A percentile compares a stretch with the other conserved stretches of the same genome.
These are phyloP conservation scores for Rubia yunnanensis DNA, from an alignment of 257 asterid genomes.

Conservation along the genomic window DNA sequence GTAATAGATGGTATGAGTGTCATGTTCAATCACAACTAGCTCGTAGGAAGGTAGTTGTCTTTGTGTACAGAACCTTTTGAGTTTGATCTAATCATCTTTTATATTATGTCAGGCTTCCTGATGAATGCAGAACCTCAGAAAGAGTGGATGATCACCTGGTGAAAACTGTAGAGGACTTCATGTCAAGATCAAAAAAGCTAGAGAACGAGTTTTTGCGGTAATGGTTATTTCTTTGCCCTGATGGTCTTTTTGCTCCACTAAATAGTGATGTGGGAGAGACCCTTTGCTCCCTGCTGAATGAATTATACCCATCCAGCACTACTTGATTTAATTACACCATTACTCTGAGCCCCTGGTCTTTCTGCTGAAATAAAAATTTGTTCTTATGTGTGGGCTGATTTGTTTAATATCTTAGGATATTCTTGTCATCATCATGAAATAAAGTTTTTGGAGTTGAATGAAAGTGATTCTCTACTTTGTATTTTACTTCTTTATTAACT, in stretches of 20 bases:
- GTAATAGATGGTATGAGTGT: slow-evolving; percentile 29
- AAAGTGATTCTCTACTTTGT: not conserved
- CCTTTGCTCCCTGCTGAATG: not conserved
- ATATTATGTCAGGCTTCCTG: slow-evolving; percentile 23
- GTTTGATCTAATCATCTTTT: slow-evolving; percentile 5
- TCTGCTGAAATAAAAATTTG: not conserved
- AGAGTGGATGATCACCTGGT: slow-evolving; percentile 29
- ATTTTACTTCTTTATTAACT: not conserved
- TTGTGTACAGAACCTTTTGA: not conserved
- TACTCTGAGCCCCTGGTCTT: not conserved
- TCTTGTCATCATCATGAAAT: not conserved
- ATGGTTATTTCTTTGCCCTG: slow-evolving; percentile 3
- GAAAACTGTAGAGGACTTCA: slow-evolving; percentile 32
- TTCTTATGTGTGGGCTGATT: not conserved
- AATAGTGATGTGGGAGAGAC: not conserved
- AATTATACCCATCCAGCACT: not conserved
- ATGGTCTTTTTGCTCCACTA: not conserved
- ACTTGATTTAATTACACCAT: not conserved
- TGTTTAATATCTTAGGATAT: not conserved
- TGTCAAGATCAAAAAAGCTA: slow-evolving; percentile 49
- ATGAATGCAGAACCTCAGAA: slow-evolving; percentile 21
- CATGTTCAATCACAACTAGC: not conserved
- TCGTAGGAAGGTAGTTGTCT: not conserved
- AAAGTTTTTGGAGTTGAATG: not conserved
- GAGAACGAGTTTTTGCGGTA: slow-evolving; percentile 66